Evolutionary conservation across 768 basidiomycete species (phyloP).

Genomic region (Podaxis sp.): DNA sequence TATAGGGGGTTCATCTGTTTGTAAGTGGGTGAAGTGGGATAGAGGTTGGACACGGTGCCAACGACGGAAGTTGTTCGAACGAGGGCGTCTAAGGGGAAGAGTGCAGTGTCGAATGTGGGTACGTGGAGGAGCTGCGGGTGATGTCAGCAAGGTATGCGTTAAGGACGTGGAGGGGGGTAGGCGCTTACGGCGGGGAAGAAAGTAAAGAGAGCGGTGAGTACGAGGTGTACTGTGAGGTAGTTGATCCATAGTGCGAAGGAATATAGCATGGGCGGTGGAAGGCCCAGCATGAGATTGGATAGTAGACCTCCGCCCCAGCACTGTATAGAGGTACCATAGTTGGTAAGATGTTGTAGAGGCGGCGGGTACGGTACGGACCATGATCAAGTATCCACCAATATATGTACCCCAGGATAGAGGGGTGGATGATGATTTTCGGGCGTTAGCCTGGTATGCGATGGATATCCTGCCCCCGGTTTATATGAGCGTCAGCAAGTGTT

Average conservation of each 20-base stretch:
- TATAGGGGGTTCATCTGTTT: slow-evolving; percentile 33
- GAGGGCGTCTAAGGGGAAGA: slow-evolving; percentile 51
- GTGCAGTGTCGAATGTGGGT: slow-evolving; percentile 36
- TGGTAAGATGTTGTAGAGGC: not conserved
- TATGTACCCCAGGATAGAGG: slow-evolving; percentile 42
- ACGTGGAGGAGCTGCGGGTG: slow-evolving; percentile 27
- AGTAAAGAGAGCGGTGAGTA: slow-evolving; percentile 39
- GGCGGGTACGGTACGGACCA: slow-evolving; percentile 28
- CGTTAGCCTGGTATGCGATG: slow-evolving; percentile 40
- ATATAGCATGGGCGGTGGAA: slow-evolving; percentile 48
- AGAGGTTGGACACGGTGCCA: slow-evolving; percentile 32
- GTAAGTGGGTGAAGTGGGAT: slow-evolving; percentile 19
- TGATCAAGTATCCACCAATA: slow-evolving; percentile 43
- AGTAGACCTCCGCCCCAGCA: slow-evolving; percentile 49
- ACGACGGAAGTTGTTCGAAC: slow-evolving; percentile 43
- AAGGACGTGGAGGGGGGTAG: not conserved
- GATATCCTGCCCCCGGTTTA: slow-evolving; percentile 30
- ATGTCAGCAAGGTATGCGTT: not conserved
- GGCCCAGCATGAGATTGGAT: slow-evolving; percentile 39
- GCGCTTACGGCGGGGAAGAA: slow-evolving; percentile 36
- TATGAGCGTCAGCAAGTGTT: not conserved
- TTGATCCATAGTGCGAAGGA: slow-evolving; percentile 43
- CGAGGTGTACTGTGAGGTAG: slow-evolving; percentile 45
- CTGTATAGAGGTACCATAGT: slow-evolving; percentile 18
- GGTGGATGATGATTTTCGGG: slow-evolving; percentile 25